phyloP scores from a whole-genome alignment of 108 stramenopile species.

The Nitzschia sp. region DNA sequence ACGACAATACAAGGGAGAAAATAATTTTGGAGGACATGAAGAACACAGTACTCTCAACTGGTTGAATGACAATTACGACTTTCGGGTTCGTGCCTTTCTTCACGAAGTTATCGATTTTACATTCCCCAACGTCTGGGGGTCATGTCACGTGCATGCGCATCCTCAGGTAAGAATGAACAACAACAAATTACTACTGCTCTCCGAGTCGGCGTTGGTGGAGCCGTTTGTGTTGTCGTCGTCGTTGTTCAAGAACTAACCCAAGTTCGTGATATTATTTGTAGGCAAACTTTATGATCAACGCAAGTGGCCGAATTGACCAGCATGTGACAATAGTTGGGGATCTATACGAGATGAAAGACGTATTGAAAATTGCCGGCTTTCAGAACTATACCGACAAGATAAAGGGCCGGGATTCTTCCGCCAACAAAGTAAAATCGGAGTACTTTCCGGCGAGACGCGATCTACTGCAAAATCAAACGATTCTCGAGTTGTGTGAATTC shows the following conservation, averaged over 20 bases:
- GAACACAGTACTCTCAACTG: not conserved
- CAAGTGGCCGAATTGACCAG: not conserved
- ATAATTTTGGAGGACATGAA: not conserved
- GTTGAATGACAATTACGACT: constrained; percentile 10
- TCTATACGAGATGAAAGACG: constrained; percentile 20
- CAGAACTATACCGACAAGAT: constrained; percentile 5
- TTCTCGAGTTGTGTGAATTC: constrained; percentile 17
- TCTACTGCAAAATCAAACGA: constrained; percentile 27
- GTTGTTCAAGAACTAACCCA: no score
- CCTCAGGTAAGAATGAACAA: no score
- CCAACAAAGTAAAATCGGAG: constrained; percentile 15
- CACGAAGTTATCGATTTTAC: constrained; percentile 8
- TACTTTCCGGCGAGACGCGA: constrained; percentile 22
- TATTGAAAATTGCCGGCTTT: constrained; percentile 8
- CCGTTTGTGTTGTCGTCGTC: no score
- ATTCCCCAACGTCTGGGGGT: not conserved
- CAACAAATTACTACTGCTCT: no score
- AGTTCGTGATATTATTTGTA: no score
- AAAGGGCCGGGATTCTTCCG: constrained; percentile 8
- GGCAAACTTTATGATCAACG: constrained; percentile 16
- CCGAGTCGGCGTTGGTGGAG: no score
- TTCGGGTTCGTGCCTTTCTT: constrained; percentile 6
- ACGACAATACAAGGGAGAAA: constrained; percentile 4
- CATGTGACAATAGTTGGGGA: constrained; percentile 27
- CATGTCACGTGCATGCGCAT: constrained; percentile 5